A percentile compares a stretch with the other conserved stretches of the same genome.
Conservation (phyloP, 1,284 basidiomycete genomes). For the Tylopilus orsonianus region DNA sequence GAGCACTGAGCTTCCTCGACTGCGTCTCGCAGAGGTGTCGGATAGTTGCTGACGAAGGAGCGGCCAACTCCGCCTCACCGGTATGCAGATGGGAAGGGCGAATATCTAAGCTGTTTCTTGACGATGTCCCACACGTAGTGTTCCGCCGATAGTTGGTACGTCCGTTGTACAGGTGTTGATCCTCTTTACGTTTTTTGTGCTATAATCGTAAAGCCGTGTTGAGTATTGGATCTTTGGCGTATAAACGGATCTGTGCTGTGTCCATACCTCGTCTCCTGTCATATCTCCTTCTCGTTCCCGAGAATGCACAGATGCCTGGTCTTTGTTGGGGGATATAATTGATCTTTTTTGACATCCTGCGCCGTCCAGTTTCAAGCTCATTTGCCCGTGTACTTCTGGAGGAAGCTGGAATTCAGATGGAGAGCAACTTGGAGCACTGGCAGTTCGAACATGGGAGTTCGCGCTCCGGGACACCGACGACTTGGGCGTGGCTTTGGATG, state of each 20-base stretch:
- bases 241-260: no score
- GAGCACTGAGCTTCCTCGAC: conserved; percentile 3
- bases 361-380: not conserved
- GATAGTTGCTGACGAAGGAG: not conserved
- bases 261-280: conserved; percentile 12
- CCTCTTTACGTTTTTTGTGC: conserved; percentile 3
- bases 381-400: not conserved
- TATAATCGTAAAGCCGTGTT: not conserved
- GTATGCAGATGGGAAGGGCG: not conserved
- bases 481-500: not conserved
- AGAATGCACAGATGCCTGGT: not conserved
- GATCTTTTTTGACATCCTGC: not conserved
- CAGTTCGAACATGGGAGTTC: not conserved
- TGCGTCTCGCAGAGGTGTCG: conserved; percentile 11
- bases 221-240: not conserved
- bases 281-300: not conserved
- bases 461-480: not conserved
- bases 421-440: not conserved
- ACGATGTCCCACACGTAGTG: not conserved
- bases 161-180: not conserved
- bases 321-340: not conserved
- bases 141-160: not conserved
- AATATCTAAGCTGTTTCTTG: not conserved
- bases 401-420: not conserved
- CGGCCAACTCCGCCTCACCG: not conserved